A percentile compares a stretch with the other conserved stretches of the same genome.
Conservation (phyloP, 495 filamentous ascomycete species). For the Aspergillus heteromorphus region DNA sequence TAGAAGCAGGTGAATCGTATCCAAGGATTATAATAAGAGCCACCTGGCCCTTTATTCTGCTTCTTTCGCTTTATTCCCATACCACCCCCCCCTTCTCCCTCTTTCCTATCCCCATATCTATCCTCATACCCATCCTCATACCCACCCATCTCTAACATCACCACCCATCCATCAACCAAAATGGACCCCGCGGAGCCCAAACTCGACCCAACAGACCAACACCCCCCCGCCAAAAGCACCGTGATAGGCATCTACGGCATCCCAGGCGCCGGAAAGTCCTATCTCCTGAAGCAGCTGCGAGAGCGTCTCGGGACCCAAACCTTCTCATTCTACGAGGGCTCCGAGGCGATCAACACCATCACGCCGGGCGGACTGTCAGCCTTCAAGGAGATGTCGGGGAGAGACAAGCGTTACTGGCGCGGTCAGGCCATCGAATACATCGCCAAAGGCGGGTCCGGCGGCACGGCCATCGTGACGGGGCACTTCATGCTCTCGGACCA, state of each 20-base stretch:
- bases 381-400: conserved; percentile 47
- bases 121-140: too few relatives aligned
- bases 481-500: conserved; percentile 57
- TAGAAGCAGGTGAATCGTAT: too few relatives aligned
- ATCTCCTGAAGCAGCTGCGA: conserved; percentile 41
- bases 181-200: too few relatives aligned
- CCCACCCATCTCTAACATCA: too few relatives aligned
- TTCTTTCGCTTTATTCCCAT: too few relatives aligned
- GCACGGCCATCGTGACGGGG: conserved; percentile 50
- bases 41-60: too few relatives aligned
- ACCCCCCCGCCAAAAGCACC: conserved; percentile 10
- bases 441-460: conserved; percentile 21
- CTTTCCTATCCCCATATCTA: too few relatives aligned
- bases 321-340: conserved; percentile 52
- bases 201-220: too few relatives aligned
- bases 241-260: conserved; percentile 59
- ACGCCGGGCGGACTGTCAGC: conserved; percentile 45
- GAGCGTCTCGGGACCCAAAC: conserved; percentile 25
- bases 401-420: too few relatives aligned
- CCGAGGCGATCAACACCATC: conserved; percentile 42
- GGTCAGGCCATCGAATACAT: conserved; percentile 49
- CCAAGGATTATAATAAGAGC: too few relatives aligned
- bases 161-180: too few relatives aligned
- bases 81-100: too few relatives aligned
- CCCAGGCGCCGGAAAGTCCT: conserved; percentile 57